phyloP scores from a whole-genome alignment of 306 rosid species.

The Mucuna pruriens region DNA sequence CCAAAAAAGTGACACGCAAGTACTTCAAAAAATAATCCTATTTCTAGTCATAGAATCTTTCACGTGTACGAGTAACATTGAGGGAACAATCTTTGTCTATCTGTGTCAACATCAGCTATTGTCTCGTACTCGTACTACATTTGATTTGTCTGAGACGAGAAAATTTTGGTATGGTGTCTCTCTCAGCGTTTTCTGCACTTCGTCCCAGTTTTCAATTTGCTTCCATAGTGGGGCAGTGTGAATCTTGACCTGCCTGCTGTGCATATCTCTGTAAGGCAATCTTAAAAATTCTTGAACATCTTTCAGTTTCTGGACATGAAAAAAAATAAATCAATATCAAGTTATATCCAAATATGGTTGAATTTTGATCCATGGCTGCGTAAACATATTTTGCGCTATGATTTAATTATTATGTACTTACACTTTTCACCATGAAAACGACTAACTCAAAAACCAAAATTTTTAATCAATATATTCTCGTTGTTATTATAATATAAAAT shows the following conservation, averaged over 20 bases:
- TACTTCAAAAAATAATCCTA: not conserved
- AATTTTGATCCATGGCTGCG: not conserved
- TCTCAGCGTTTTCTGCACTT: slow-evolving; percentile 43
- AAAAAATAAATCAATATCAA: not conserved
- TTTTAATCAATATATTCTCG: not conserved
- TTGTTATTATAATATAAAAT: not conserved
- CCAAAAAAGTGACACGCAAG: not conserved
- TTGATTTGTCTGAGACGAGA: slow-evolving; percentile 38
- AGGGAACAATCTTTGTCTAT: not conserved
- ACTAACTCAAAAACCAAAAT: not conserved
- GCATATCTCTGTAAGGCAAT: slow-evolving; percentile 52
- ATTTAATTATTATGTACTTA: not conserved
- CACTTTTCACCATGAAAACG: not conserved
- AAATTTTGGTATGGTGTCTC: slow-evolving; percentile 53
- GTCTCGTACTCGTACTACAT: not conserved
- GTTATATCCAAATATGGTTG: not conserved
- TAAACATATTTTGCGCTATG: not conserved
- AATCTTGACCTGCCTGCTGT: slow-evolving; percentile 62
- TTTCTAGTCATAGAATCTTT: not conserved
- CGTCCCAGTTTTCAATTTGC: slow-evolving; percentile 68
- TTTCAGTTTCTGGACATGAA: slow-evolving; percentile 49
- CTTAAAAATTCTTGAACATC: slow-evolving; percentile 65
- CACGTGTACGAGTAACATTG: slow-evolving; percentile 7
- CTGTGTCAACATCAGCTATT: not conserved
- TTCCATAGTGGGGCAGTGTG: slow-evolving; percentile 53